phyloP scores from a whole-genome alignment of 805 yeast genomes.

The Diddensiella transvaalensis region DNA sequence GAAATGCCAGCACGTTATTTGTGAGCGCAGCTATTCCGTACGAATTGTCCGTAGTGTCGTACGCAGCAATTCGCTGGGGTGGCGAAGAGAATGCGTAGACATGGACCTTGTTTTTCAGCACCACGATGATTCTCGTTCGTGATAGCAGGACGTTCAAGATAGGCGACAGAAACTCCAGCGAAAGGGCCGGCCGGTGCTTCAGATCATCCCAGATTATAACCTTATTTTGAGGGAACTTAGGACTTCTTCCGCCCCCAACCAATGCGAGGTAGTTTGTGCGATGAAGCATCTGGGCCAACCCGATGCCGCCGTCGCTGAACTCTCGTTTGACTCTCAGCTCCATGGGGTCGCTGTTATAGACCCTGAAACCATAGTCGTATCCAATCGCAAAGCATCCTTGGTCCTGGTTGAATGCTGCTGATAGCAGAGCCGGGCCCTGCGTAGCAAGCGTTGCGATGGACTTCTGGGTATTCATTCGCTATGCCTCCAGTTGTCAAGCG shows the following conservation, averaged over 20 bases:
- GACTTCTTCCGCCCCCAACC: slow-evolving; percentile 84
- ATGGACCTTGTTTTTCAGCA: slow-evolving; percentile 60
- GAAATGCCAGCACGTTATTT: slow-evolving; percentile 63
- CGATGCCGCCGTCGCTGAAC: slow-evolving; percentile 58
- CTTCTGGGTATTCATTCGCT: slow-evolving; percentile 20
- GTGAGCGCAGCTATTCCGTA: slow-evolving; percentile 58
- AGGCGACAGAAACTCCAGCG: slow-evolving; percentile 71
- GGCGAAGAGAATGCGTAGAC: slow-evolving; percentile 80
- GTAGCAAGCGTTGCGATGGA: slow-evolving; percentile 14
- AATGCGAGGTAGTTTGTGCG: slow-evolving; percentile 87
- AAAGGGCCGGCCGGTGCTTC: slow-evolving; percentile 66
- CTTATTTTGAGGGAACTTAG: slow-evolving; percentile 73
- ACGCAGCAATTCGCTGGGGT: slow-evolving; percentile 60
- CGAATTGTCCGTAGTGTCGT: slow-evolving; percentile 64
- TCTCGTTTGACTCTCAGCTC: slow-evolving; percentile 64
- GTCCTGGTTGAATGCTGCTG: slow-evolving; percentile 81
- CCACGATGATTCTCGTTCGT: slow-evolving; percentile 70
- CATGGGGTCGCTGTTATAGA: slow-evolving; percentile 84
- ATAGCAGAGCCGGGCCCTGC: slow-evolving; percentile 36
- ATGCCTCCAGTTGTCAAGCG: too few relatives aligned
- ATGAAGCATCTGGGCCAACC: slow-evolving; percentile 75
- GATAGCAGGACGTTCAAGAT: slow-evolving; percentile 72
- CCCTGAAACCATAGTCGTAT: slow-evolving; percentile 75
- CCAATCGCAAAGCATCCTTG: slow-evolving; percentile 85
- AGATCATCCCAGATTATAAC: slow-evolving; percentile 90